Percentiles rank a stretch among this genome's conserved stretches.
These are phyloP conservation scores for Phycomyces nitens DNA, from an alignment of 192 early-diverging fungal genomes.

Conservation along the genomic window DNA sequence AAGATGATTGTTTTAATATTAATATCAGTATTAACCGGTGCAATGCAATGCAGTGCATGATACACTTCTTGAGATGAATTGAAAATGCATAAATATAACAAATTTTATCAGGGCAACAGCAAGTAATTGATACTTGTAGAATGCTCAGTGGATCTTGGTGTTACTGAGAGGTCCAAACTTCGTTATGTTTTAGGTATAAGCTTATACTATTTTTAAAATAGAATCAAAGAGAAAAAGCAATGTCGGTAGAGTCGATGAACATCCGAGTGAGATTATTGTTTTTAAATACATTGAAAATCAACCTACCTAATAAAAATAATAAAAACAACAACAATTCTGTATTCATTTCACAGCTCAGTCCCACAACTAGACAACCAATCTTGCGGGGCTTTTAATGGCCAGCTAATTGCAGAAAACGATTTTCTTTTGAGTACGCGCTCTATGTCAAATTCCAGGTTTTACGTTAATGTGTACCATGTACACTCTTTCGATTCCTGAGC, in stretches of 20 bases:
- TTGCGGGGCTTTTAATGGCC: background rate
- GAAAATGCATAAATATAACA: too few species aligned
- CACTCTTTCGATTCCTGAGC: conserved; percentile 11
- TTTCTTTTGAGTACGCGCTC: conserved; percentile 11
- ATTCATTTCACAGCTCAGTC: background rate
- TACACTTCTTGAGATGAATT: background rate
- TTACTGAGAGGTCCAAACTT: too few species aligned
- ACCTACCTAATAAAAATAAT: background rate
- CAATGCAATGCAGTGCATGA: background rate
- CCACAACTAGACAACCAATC: conserved; percentile 7
- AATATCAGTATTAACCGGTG: too few species aligned
- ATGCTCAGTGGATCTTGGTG: background rate
- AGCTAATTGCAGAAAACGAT: background rate
- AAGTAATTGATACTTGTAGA: background rate
- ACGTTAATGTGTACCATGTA: background rate
- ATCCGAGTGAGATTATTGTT: background rate
- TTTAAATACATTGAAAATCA: too few species aligned
- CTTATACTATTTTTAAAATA: too few species aligned
- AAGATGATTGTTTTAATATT: too few species aligned
- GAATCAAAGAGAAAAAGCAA: background rate
- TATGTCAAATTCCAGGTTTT: conserved; percentile 23
- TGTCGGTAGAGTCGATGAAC: background rate
- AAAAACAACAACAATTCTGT: background rate
- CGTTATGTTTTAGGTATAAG: too few species aligned
- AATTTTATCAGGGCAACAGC: background rate